Percentiles rank a stretch among this genome's conserved stretches.
Conservation (phyloP, 352 stramenopile genomes). For the Phytophthora quininea region DNA sequence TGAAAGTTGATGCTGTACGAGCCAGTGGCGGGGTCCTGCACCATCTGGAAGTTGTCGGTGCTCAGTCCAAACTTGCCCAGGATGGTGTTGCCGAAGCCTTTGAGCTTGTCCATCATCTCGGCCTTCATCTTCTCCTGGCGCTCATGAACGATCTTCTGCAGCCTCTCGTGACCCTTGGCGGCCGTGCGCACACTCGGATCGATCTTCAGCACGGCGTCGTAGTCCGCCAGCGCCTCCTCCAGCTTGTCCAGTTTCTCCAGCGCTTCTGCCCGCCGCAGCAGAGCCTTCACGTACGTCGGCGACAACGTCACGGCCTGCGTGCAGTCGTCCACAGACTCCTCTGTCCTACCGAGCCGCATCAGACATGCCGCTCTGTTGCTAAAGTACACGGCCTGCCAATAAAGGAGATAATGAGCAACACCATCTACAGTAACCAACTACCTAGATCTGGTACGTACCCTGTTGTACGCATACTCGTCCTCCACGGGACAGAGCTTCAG, state of each 20-base stretch:
- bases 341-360: constrained; percentile 63
- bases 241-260: constrained; percentile 94
- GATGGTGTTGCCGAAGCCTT: constrained; percentile 99
- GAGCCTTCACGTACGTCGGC: constrained; percentile 96
- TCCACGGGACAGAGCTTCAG: constrained; percentile 80
- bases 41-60: constrained; percentile 99
- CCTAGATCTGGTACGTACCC: constrained; percentile 29
- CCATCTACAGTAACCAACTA: neutral
- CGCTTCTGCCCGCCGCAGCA: constrained; percentile 91
- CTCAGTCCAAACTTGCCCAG: constrained; percentile 99
- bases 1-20: constrained; percentile 98
- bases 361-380: constrained; percentile 86
- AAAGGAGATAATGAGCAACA: constrained; percentile 3
- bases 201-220: constrained; percentile 92
- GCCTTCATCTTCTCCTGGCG: constrained; percentile 98
- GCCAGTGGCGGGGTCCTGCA: constrained; percentile 96
- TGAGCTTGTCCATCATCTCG: constrained; percentile 97
- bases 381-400: constrained; percentile 78
- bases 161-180: constrained; percentile 61
- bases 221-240: constrained; percentile 93
- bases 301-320: constrained; percentile 93
- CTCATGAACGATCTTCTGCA: constrained; percentile 93
- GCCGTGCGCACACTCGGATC: constrained; percentile 81
- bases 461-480: constrained; percentile 82
- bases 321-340: constrained; percentile 95